Evolutionary conservation across 1,284 basidiomycete genomes (phyloP).

Genomic region (Sporisorium iseilematis-ciliati): DNA sequence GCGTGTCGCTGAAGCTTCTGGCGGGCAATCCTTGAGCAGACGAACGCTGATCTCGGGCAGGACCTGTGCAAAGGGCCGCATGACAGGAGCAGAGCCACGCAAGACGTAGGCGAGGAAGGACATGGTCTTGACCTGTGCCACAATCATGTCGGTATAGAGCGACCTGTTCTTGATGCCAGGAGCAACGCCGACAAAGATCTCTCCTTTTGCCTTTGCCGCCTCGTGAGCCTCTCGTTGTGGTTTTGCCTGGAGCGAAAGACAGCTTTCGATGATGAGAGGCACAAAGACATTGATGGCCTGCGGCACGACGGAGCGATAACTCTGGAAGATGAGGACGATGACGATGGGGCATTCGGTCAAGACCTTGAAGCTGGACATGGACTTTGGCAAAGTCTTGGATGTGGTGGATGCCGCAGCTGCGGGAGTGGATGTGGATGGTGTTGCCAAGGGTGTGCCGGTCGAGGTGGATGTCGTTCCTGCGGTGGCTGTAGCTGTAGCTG

Average conservation of each 20-base stretch:
- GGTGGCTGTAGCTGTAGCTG: slow-evolving; percentile 12
- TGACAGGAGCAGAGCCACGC: slow-evolving; percentile 78
- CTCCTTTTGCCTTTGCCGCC: slow-evolving; percentile 81
- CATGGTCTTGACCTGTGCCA: slow-evolving; percentile 86
- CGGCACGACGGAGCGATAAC: slow-evolving; percentile 77
- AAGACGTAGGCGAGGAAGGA: slow-evolving; percentile 93
- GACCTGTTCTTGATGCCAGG: slow-evolving; percentile 77
- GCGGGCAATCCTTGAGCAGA: slow-evolving; percentile 92
- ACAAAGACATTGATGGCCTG: slow-evolving; percentile 81
- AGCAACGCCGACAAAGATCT: slow-evolving; percentile 88
- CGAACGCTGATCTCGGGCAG: slow-evolving; percentile 86
- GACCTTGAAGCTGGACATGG: slow-evolving; percentile 84
- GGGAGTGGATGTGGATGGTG: slow-evolving; percentile 7
- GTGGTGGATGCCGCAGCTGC: slow-evolving; percentile 3
- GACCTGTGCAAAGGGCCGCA: slow-evolving; percentile 83
- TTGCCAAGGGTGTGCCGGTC: slow-evolving; percentile 9
- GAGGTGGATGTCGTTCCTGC: slow-evolving; percentile 5
- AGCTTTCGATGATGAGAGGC: slow-evolving; percentile 71
- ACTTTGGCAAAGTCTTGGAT: slow-evolving; percentile 60
- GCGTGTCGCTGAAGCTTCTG: slow-evolving; percentile 79
- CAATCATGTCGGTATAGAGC: slow-evolving; percentile 88
- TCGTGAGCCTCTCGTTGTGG: slow-evolving; percentile 87
- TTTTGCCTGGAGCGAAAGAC: slow-evolving; percentile 75
- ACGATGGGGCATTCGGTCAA: slow-evolving; percentile 94
- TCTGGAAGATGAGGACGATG: slow-evolving; percentile 90